These are phyloP conservation scores for Candida glaebosa DNA, from an alignment of 805 yeast genomes.

Conservation along the genomic window DNA sequence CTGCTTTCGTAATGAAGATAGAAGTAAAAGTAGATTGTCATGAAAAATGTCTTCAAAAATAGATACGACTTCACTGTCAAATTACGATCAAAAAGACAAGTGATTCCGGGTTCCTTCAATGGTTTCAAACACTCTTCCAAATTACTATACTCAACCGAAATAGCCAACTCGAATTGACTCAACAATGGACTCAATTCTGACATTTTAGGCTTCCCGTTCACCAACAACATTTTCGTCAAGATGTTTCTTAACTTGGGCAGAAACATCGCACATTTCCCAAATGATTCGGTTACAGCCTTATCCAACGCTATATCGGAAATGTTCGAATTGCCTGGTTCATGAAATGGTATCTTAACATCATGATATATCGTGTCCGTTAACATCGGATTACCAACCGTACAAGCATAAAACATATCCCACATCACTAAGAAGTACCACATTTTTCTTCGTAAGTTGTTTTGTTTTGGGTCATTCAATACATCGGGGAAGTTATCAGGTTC, in stretches of 20 bases:
- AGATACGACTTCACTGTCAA: constrained; percentile 24
- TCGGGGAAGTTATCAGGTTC: constrained; percentile 49
- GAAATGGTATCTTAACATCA: constrained; percentile 29
- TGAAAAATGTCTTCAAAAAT: constrained; percentile 24
- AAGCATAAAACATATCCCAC: constrained; percentile 30
- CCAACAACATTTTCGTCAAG: constrained; percentile 28
- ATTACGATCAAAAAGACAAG: constrained; percentile 12
- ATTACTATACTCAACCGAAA: constrained; percentile 28
- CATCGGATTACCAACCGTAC: constrained; percentile 30
- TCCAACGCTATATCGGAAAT: constrained; percentile 23
- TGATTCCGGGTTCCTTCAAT: constrained; percentile 5
- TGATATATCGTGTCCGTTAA: constrained; percentile 22
- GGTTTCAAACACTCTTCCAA: constrained; percentile 16
- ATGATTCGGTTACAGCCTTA: background rate
- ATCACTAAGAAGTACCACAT: constrained; percentile 47
- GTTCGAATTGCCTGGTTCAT: constrained; percentile 33
- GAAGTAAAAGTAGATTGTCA: constrained; percentile 26
- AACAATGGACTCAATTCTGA: constrained; percentile 32
- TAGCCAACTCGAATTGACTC: constrained; percentile 30
- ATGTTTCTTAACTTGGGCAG: background rate
- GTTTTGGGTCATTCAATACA: constrained; percentile 19
- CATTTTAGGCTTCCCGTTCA: constrained; percentile 36
- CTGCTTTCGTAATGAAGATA: constrained; percentile 35
- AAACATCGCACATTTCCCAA: background rate
- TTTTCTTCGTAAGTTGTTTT: constrained; percentile 51